phyloP scores from a whole-genome alignment of 139 green algal genomes.

The Coelastrella sp. region DNA sequence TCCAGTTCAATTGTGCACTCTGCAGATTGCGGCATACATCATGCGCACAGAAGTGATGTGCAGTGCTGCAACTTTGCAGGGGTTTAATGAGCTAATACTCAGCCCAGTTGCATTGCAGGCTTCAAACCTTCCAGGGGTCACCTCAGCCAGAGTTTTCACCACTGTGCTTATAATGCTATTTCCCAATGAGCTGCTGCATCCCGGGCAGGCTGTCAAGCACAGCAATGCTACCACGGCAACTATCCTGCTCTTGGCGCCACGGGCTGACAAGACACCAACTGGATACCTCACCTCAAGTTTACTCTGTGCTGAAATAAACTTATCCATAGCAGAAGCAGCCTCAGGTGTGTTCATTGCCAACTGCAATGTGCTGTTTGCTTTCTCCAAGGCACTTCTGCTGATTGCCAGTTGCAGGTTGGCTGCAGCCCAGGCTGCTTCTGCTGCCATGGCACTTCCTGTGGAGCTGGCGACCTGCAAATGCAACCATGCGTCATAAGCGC shows the following conservation, averaged over 20 bases:
- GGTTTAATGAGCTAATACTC: too few relatives aligned
- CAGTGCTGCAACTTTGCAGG: not conserved
- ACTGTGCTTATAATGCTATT: too few relatives aligned
- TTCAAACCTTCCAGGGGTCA: too few relatives aligned
- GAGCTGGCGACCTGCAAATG: constrained; percentile 1
- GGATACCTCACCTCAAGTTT: not conserved
- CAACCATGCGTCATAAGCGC: not conserved
- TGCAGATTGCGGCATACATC: not conserved
- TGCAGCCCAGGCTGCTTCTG: constrained; percentile 24
- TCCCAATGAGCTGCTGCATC: too few relatives aligned
- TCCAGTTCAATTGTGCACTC: not conserved
- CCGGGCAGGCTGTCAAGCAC: too few relatives aligned
- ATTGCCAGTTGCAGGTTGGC: constrained; percentile 6
- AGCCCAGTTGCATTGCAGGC: too few relatives aligned
- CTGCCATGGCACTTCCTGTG: not conserved
- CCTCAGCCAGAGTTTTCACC: too few relatives aligned
- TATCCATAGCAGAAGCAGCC: not conserved
- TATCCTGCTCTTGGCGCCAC: not conserved
- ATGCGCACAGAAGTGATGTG: not conserved
- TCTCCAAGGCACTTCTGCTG: not conserved
- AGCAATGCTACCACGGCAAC: too few relatives aligned
- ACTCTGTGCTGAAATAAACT: not conserved
- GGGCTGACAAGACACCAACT: not conserved
- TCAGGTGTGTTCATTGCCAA: not conserved
- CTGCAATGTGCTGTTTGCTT: not conserved